Percentiles rank a stretch among this genome's conserved stretches.
Evolutionary conservation across 1,284 basidiomycete genomes (phyloP).

Genomic region (Ceratobasidium sp.): DNA sequence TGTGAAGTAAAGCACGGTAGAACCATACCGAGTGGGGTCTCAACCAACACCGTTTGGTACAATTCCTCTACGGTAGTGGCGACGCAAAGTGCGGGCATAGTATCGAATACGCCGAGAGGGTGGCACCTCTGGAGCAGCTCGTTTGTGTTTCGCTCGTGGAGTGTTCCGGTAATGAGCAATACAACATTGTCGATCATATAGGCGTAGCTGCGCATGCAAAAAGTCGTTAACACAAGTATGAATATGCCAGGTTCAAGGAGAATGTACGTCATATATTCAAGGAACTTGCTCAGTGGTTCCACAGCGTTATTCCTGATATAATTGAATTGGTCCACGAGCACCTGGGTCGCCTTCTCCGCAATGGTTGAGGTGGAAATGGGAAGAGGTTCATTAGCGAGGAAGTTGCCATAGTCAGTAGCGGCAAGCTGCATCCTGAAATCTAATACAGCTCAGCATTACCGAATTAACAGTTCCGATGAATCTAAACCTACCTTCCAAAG

Average conservation of each 20-base stretch:
- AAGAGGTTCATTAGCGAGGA: conserved; percentile 96
- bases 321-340: conserved; percentile 97
- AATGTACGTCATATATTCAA: conserved; percentile 96
- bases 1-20: conserved; percentile 27
- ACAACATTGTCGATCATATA: conserved; percentile 99
- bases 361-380: conserved; percentile 96
- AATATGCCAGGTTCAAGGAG: background rate
- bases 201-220: conserved; percentile 74
- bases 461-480: background rate
- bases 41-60: conserved; percentile 96
- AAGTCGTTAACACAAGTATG: background rate
- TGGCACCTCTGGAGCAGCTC: conserved; percentile 97
- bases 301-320: conserved; percentile 93
- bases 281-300: conserved; percentile 90
- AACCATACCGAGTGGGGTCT: conserved; percentile 91
- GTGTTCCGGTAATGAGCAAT: conserved; percentile 95
- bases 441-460: conserved; percentile 56
- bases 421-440: conserved; percentile 94
- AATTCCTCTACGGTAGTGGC: conserved; percentile 99
- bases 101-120: conserved; percentile 96
- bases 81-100: conserved; percentile 98
- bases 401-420: conserved; percentile 98
- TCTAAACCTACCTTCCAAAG: conserved; percentile 83
- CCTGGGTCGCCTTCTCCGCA: conserved; percentile 93
- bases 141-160: conserved; percentile 98